phyloP scores from a whole-genome alignment of 2,329 filamentous ascomycete genomes.

The Diaporthe aspalathi region DNA sequence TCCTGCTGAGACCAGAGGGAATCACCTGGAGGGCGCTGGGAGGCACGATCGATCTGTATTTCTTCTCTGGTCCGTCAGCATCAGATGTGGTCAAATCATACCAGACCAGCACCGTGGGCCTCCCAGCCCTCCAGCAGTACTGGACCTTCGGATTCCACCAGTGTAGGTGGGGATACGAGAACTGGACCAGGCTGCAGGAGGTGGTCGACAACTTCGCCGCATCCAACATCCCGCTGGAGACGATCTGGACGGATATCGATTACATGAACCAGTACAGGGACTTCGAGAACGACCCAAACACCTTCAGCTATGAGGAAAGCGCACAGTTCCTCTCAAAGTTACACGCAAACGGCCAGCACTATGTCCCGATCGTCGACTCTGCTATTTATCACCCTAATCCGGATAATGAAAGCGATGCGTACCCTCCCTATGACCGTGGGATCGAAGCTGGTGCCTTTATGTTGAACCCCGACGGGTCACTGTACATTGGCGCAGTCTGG shows the following conservation, averaged over 20 bases:
- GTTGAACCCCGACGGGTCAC: constrained; percentile 68
- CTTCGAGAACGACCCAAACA: constrained; percentile 70
- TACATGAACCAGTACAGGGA: constrained; percentile 74
- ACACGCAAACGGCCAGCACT: constrained; percentile 74
- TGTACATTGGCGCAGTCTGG: constrained; percentile 76
- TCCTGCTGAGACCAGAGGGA: constrained; percentile 71
- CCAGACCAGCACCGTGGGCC: constrained; percentile 72
- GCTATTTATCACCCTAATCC: constrained; percentile 78
- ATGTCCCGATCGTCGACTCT: constrained; percentile 80
- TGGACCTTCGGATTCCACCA: constrained; percentile 86
- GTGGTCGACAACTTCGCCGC: constrained; percentile 75
- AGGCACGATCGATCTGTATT: constrained; percentile 82
- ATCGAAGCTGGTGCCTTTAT: constrained; percentile 64
- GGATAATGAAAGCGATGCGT: constrained; percentile 73
- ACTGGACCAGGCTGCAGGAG: constrained; percentile 75
- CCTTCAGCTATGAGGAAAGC: constrained; percentile 69
- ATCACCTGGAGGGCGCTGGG: constrained; percentile 81
- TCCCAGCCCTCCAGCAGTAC: constrained; percentile 84
- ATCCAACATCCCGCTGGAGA: constrained; percentile 76
- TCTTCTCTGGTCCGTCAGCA: constrained; percentile 79
- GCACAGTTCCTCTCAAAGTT: constrained; percentile 70
- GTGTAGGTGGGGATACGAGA: constrained; percentile 84
- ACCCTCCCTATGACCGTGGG: constrained; percentile 71
- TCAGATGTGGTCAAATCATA: constrained; percentile 78
- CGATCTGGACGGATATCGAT: constrained; percentile 80